Base-by-base conservation (phyloP, 1,139 yeast species). In the Yamadazyma kanchanaburiensis region DNA sequence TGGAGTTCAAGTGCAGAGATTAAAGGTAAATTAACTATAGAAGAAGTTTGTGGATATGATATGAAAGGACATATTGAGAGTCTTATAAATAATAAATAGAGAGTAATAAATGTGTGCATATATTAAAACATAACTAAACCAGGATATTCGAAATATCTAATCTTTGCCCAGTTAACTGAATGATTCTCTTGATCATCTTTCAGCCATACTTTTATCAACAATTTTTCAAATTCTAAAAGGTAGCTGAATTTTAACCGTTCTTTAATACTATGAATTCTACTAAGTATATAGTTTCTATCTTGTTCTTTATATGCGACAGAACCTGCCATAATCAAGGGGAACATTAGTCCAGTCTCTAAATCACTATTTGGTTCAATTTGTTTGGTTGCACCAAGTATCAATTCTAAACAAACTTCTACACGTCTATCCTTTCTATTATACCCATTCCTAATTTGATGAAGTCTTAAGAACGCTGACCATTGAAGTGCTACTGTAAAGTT, bases 21-120 rank as follows among this genome's bases (percentile, higher is more conserved):
- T n/a, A 37, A 40, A 17, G 31, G 37, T 12, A 53, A 53, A 29
- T 41, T 53, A 28, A 52, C 59, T n/a, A 53, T 53, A 19, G 55
- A 49, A 14, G 58, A 53, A 34, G 56, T 53, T 5, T 52, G 59
- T 34, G 58, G 55, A 9, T 53, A 53, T 33, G 51, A 53, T 30
- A 51, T 53, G 52, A 48, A 48, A 30, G 31, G 30, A 2, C 48
- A 48, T 24, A 46, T 48, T 12, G 51, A 48, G 10, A 20, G 24
- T 19, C 19, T 44, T 12, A 38, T 38, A 10, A 15, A 6, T 15
- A 4, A 12, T 22, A 6, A 15, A n/a, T 20, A 17, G 5, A 22
- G 10, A 12, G 12, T 22, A 16, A 9, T 14, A 13, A 7, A 6
- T 26, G 20, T 25, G 22, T 17, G 8, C 14, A 7, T 25, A 5